Base-by-base conservation (phyloP, 805 yeast species). In the Saccharomycopsis synnaedendra region DNA sequence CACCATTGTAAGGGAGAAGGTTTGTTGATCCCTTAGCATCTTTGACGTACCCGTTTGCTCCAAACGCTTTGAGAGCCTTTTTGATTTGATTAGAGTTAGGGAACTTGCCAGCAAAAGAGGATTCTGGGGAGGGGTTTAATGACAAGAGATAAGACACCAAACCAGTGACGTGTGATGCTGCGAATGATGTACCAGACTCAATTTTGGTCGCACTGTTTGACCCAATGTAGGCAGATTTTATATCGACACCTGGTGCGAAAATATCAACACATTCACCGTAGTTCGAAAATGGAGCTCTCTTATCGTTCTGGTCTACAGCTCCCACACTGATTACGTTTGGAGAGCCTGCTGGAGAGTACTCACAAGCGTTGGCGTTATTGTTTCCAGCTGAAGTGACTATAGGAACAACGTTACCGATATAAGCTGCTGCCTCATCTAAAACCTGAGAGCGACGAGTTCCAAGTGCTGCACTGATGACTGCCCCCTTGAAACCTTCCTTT, bases 261-360 rank as follows among this genome's bases (percentile, higher is more conserved):
- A 90, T 81, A 61, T 89, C 96, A 49, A 90, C 96, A 72, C 98
- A 90, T 61, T 74, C 75, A 63, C 97, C 98, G 66, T 76, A 87
- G 74, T 90, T 90, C 48, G 97, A 87, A 74, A 90, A 93, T 66
- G 82, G 80, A 28, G 98, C 97, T 71, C 95, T 85, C 46, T 78
- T 71, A 62, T 90, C 97, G 44, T 83, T 76, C 57, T 84, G 72
- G 49, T 93, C 84, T 9, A 95, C 80, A 28, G 98, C 97, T 63
- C 96, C 97, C 44, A 90, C 97, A 42, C 96, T 86, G 59, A 93
- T 76, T 41, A 95, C 85, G 47, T 75, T 75, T 54, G 72, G 80
- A 41, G 93, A 87, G 47, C 87, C 73, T 41, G 96, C 96, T 47
- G 97, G 97, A 6, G 49, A 42, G 6, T 30, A 5, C 33, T 46